Conservation (phyloP, 2,329 filamentous ascomycete species). For the Apiospora koreana region DNA sequence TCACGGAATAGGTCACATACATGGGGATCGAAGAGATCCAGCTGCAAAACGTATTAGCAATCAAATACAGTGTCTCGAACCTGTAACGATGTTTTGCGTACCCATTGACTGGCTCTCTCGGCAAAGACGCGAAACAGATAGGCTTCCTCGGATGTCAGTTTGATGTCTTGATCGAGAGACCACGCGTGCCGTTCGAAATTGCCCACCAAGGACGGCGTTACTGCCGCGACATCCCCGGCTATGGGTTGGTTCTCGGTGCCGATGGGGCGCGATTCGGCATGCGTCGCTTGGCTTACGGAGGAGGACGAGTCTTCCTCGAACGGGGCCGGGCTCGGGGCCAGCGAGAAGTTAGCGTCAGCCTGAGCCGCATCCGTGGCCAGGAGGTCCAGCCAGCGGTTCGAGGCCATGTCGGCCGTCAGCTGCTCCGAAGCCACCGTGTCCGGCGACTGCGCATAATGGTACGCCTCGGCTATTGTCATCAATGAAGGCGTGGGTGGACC, state of each 20-base stretch:
- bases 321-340: slow-evolving; percentile 24
- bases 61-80: too few species aligned
- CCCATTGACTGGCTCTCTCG: slow-evolving; percentile 26
- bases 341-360: slow-evolving; percentile 32
- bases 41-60: slow-evolving; percentile 13
- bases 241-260: slow-evolving; percentile 17
- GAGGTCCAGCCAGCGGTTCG: slow-evolving; percentile 34
- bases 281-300: neutral
- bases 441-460: slow-evolving; percentile 25
- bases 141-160: slow-evolving; percentile 26
- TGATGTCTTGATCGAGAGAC: slow-evolving; percentile 26
- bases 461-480: slow-evolving; percentile 13
- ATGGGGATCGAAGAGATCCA: slow-evolving; percentile 34
- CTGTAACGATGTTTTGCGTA: slow-evolving; percentile 9
- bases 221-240: slow-evolving; percentile 11
- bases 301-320: slow-evolving; percentile 11
- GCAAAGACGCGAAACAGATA: slow-evolving; percentile 31
- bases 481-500: neutral
- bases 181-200: slow-evolving; percentile 26
- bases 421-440: slow-evolving; percentile 29
- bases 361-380: slow-evolving; percentile 33
- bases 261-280: neutral
- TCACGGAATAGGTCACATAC: neutral
- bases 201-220: slow-evolving; percentile 15
- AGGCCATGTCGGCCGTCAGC: slow-evolving; percentile 30